These are phyloP conservation scores for Pholiota molesta DNA, from an alignment of 768 basidiomycete species.

Conservation along the genomic window DNA sequence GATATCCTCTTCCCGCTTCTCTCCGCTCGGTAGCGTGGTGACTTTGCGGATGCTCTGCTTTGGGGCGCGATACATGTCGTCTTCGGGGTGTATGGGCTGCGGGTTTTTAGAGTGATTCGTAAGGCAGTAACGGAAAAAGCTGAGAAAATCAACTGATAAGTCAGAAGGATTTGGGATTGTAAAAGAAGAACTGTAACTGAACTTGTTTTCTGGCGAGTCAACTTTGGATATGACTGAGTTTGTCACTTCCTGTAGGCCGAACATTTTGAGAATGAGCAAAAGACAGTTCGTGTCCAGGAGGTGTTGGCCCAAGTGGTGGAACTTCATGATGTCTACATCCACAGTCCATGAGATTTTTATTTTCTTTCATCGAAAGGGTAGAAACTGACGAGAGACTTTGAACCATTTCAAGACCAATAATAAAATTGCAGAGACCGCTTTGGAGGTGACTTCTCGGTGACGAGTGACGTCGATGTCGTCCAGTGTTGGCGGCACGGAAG, in stretches of 20 bases:
- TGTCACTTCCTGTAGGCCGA: conserved; percentile 92
- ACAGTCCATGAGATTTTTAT: background rate
- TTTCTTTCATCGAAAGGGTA: background rate
- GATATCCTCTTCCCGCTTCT: conserved; percentile 81
- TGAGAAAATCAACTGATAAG: conserved; percentile 31
- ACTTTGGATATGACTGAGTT: conserved; percentile 84
- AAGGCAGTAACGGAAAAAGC: conserved; percentile 96
- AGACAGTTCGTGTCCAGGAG: conserved; percentile 95
- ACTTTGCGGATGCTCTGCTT: conserved; percentile 61
- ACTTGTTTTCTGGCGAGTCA: conserved; percentile 89
- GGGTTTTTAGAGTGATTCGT: conserved; percentile 72
- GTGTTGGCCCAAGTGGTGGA: conserved; percentile 95
- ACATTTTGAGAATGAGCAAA: conserved; percentile 94
- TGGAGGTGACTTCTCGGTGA: conserved; percentile 96
- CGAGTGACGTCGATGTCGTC: conserved; percentile 94
- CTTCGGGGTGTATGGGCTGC: conserved; percentile 60
- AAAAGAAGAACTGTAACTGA: background rate
- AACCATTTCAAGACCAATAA: conserved; percentile 95
- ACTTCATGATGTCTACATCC: conserved; percentile 90
- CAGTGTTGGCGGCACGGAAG: conserved; percentile 69
- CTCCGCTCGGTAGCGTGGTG: conserved; percentile 69
- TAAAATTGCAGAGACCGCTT: conserved; percentile 94
- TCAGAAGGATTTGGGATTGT: background rate
- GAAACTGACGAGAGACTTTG: conserved; percentile 89
- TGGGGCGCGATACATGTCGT: conserved; percentile 62